A percentile compares a stretch with the other conserved stretches of the same genome.
These are phyloP conservation scores for Ormosia emarginata DNA, from an alignment of 306 rosid genomes.

Conservation along the genomic window DNA sequence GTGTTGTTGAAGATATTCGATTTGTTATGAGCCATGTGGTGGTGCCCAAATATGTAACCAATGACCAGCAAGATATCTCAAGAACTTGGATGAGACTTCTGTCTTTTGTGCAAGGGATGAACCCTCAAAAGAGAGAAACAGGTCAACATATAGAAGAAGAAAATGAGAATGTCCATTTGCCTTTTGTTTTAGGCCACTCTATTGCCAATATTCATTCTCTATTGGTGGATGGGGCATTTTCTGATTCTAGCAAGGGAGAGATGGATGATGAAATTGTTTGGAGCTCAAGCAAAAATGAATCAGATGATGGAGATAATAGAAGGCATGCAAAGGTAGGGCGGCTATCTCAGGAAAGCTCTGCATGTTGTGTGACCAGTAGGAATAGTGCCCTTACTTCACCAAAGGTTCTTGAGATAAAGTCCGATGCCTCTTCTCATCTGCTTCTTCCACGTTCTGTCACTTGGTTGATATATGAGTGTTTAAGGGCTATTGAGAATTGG, in stretches of 20 bases:
- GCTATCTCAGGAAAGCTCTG: constrained; percentile 75
- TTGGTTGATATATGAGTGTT: constrained; percentile 77
- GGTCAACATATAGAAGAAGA: constrained; percentile 88
- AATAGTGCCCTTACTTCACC: constrained; percentile 40
- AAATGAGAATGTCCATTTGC: constrained; percentile 62
- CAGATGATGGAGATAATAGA: constrained; percentile 53
- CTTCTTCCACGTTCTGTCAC: constrained; percentile 58
- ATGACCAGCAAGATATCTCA: constrained; percentile 71
- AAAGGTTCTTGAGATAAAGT: constrained; percentile 40
- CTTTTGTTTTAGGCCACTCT: constrained; percentile 68
- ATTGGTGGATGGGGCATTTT: constrained; percentile 86
- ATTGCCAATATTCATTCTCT: constrained; percentile 77
- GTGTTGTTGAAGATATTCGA: constrained; percentile 89
- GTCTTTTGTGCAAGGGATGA: constrained; percentile 90
- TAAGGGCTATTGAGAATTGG: constrained; percentile 81
- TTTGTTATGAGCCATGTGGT: constrained; percentile 87
- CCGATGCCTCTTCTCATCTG: constrained; percentile 29
- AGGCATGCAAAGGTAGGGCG: constrained; percentile 88
- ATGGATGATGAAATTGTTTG: constrained; percentile 39
- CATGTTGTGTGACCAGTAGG: constrained; percentile 45
- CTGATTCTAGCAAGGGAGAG: constrained; percentile 53
- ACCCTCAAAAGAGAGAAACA: constrained; percentile 85
- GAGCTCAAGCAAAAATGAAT: constrained; percentile 35
- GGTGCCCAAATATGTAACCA: constrained; percentile 70
- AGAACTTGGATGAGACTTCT: constrained; percentile 86